Evolutionary conservation across 305 asterid genomes (phyloP).

Genomic region (Nicotiana rustica): DNA sequence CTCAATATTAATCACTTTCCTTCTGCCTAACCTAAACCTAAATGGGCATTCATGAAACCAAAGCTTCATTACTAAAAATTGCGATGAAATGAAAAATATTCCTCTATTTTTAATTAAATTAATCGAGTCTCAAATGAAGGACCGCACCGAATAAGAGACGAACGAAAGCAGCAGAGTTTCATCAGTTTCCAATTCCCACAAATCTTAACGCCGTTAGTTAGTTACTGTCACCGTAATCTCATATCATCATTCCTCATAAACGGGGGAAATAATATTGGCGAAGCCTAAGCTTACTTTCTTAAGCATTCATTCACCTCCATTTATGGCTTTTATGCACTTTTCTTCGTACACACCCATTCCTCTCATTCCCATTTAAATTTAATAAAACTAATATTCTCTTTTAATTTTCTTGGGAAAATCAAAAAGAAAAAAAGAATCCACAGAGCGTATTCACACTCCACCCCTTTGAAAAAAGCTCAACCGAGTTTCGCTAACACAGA

Average conservation of each 20-base stretch:
- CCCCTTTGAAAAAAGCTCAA: background rate
- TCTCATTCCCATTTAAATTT: background rate
- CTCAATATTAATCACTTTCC: too few relatives aligned
- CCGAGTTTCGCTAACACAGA: background rate
- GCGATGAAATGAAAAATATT: too few relatives aligned
- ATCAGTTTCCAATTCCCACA: background rate
- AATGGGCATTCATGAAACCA: too few relatives aligned
- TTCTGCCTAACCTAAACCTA: too few relatives aligned
- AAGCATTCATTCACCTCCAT: constrained; percentile 24
- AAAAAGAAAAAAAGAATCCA: background rate
- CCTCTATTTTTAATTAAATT: too few relatives aligned
- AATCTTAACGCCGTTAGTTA: constrained; percentile 8
- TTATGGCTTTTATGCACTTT: constrained; percentile 20
- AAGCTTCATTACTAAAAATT: too few relatives aligned
- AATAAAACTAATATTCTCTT: background rate
- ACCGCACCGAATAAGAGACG: too few relatives aligned
- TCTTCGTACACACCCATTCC: background rate
- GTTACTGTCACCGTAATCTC: background rate
- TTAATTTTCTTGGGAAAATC: background rate
- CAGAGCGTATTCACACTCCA: background rate
- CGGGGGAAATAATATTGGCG: background rate
- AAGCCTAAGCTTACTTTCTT: background rate
- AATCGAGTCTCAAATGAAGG: too few relatives aligned
- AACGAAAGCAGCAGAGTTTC: background rate
- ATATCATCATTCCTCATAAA: background rate